Base-by-base conservation (phyloP, 2,329 filamentous ascomycete species). In the Calonectria pteridis region DNA sequence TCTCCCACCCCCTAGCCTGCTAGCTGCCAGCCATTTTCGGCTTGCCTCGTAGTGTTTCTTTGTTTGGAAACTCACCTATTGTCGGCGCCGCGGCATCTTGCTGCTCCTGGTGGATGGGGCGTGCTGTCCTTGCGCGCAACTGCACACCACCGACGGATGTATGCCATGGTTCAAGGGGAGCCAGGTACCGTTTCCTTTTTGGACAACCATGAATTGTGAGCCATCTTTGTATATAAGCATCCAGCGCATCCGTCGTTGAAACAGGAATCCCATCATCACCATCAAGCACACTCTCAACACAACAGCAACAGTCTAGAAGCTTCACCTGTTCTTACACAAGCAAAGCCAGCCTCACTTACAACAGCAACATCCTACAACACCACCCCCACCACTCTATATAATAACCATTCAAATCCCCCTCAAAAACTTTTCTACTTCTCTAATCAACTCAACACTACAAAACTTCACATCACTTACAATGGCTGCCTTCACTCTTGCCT, bases 401-500 rank as follows among this genome's bases (percentile, higher is more conserved):
- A 37, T 63, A 58, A 33, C 18, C 53, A 46, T 43, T 28, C 31
- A 43, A 70, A 28, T 23, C 46, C 29, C 37, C 37, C 55, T 43
- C 16, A 18, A 43, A 33, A 43, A 43, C 40, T 59, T 40, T 26
- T 37, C 59, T 58, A 31, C 29, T 43, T 53, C 69, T 31, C 51
- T 35, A 67, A 62, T 11, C 37, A 55, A 69, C 55, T 71, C 53
- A 69, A 62, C 51, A 33, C 43, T n/a, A 74, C 37, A 59, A 73
- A 58, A 59, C 28, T 20, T 43, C 43, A 65, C 50, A 55, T 73
- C 64, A 43, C 40, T 40, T 49, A 72, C 77, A 83, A 83, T 83
- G 82, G 81, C 82, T 76, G 78, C 78, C 58, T 82, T 81, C 67
- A 76, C 80, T 53, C 75, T 79, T 67, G 71, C 75, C 65, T 76